Conservation (phyloP, 805 yeast genomes). For the Komagataella phaffii region DNA sequence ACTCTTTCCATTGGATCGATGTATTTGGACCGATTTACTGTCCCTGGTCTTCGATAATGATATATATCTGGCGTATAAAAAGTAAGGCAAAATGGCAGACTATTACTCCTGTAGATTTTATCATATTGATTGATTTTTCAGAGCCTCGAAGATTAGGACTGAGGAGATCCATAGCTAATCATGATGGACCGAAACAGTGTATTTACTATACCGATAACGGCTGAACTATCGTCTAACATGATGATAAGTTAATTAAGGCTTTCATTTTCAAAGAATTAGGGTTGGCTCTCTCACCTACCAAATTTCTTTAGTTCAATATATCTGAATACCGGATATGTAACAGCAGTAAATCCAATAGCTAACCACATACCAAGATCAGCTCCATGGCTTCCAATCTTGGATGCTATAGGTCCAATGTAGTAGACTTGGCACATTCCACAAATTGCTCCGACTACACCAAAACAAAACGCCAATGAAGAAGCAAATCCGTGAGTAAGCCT, state of each 20-base stretch:
- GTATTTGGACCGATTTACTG: neutral
- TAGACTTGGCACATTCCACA: slow-evolving; percentile 84
- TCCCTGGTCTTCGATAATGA: neutral
- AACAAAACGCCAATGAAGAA: slow-evolving; percentile 46
- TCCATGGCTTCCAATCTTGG: slow-evolving; percentile 45
- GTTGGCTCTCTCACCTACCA: slow-evolving; percentile 24
- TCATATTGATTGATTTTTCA: no score
- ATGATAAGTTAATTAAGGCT: neutral
- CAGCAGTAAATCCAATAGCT: slow-evolving; percentile 55
- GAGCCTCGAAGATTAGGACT: neutral
- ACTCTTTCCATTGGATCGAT: neutral
- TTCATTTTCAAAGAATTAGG: slow-evolving; percentile 18
- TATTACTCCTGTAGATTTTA: neutral
- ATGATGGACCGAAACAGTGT: neutral
- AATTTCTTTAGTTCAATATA: slow-evolving; percentile 47
- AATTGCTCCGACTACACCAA: slow-evolving; percentile 74
- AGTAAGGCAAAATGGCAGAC: neutral
- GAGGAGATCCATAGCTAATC: neutral
- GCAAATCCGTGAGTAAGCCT: slow-evolving; percentile 62
- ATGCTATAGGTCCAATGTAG: slow-evolving; percentile 68
- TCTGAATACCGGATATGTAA: slow-evolving; percentile 52
- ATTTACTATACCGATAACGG: no score
- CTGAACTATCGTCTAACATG: no score
- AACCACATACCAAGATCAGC: slow-evolving; percentile 82
- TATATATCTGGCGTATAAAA: neutral